phyloP scores from a whole-genome alignment of 495 filamentous ascomycete genomes.

The Aspergillus cavernicola region DNA sequence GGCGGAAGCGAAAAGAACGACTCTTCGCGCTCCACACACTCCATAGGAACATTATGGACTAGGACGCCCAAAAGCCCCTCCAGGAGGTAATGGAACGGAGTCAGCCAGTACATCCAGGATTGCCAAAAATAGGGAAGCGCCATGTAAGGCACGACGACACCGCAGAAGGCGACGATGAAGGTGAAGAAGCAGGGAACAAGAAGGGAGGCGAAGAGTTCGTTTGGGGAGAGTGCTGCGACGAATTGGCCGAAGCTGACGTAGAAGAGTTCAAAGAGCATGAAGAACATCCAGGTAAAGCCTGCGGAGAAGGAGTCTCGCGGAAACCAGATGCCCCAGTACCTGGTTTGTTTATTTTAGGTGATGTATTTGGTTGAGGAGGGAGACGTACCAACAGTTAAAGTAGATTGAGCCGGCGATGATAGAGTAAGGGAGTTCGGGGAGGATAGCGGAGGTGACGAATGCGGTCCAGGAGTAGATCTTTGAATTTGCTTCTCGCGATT shows the following conservation, averaged over 20 bases:
- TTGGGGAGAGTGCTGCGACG: conserved; percentile 70
- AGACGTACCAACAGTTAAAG: conserved; percentile 55
- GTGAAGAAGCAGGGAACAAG: conserved; percentile 64
- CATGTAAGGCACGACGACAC: conserved; percentile 56
- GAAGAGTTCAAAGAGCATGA: conserved; percentile 69
- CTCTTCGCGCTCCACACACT: conserved; percentile 54
- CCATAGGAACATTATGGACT: conserved; percentile 51
- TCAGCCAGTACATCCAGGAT: conserved; percentile 67
- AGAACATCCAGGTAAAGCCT: conserved; percentile 54
- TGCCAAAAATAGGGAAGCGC: conserved; percentile 57
- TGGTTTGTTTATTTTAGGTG: conserved; percentile 6
- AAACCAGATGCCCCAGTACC: conserved; percentile 53
- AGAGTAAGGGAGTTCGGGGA: conserved; percentile 51
- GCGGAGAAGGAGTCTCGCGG: conserved; percentile 49
- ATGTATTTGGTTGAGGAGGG: background rate
- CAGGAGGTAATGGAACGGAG: conserved; percentile 62
- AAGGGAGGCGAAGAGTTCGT: conserved; percentile 66
- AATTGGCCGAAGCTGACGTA: conserved; percentile 72
- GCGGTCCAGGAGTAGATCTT: conserved; percentile 54
- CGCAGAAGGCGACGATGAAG: conserved; percentile 61
- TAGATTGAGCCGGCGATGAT: conserved; percentile 50
- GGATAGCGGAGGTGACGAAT: conserved; percentile 44
- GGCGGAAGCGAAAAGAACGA: conserved; percentile 53
- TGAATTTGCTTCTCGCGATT: conserved; percentile 46
- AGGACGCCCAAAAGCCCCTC: conserved; percentile 53